Evolutionary conservation across 805 yeast genomes (phyloP).

Genomic region (Kodamaea neixiangensis): DNA sequence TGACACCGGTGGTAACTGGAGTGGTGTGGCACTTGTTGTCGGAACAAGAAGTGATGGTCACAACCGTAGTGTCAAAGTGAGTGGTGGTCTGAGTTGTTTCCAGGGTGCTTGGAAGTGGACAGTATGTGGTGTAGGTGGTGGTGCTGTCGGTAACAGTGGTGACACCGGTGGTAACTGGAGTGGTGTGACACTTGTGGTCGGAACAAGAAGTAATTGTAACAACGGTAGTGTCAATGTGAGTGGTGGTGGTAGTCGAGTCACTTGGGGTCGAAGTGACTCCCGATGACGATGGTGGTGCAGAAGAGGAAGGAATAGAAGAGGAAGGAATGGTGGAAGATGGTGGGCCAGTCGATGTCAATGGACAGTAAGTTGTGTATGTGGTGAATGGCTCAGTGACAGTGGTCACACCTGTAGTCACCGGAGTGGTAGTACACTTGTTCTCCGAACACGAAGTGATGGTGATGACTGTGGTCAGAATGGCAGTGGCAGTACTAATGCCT

Average conservation of each 20-base stretch:
- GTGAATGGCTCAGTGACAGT: slow-evolving; percentile 36
- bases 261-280: background rate
- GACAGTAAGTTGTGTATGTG: slow-evolving; percentile 42
- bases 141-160: slow-evolving; percentile 23
- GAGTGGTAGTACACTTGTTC: slow-evolving; percentile 23
- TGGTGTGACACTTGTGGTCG: slow-evolving; percentile 24
- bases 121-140: slow-evolving; percentile 27
- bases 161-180: slow-evolving; percentile 26
- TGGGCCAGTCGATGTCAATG: slow-evolving; percentile 2
- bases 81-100: slow-evolving; percentile 22
- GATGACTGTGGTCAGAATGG: slow-evolving; percentile 18
- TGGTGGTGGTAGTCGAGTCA: slow-evolving; percentile 8
- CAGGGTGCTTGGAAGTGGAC: slow-evolving; percentile 17
- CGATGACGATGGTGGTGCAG: slow-evolving; percentile 18
- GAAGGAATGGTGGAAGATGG: slow-evolving; percentile 9
- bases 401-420: slow-evolving; percentile 24
- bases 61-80: slow-evolving; percentile 24
- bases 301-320: slow-evolving; percentile 16
- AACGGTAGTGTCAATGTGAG: slow-evolving; percentile 23
- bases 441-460: slow-evolving; percentile 31
- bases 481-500: slow-evolving; percentile 16
- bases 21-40: slow-evolving; percentile 27
- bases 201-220: slow-evolving; percentile 31
- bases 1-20: slow-evolving; percentile 35
- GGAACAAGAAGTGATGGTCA: slow-evolving; percentile 39